phyloP scores from a whole-genome alignment of 306 rosid genomes.

The Hylodesmum podocarpum region DNA sequence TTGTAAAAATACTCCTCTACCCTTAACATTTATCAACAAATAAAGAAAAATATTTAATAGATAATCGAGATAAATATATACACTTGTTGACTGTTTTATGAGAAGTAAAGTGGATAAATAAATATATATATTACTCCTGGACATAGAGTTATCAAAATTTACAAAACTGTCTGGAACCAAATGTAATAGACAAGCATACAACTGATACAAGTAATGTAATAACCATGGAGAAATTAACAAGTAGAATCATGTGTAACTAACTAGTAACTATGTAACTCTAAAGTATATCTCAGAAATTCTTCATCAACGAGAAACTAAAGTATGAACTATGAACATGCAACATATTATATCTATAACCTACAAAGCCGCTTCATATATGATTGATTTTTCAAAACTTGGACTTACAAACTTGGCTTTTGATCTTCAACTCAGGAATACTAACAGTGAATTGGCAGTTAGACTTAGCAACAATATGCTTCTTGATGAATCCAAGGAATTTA shows the following conservation, averaged over 20 bases:
- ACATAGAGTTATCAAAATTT: conserved; percentile 7
- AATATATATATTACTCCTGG: too few relatives aligned
- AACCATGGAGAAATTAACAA: not conserved
- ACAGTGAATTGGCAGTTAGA: conserved; percentile 51
- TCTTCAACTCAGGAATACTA: conserved; percentile 39
- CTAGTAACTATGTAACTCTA: not conserved
- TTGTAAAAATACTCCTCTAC: too few relatives aligned
- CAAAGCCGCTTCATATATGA: not conserved
- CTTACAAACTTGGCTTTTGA: conserved; percentile 54
- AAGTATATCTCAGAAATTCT: not conserved
- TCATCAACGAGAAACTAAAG: not conserved
- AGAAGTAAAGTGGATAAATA: too few relatives aligned
- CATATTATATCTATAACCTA: not conserved
- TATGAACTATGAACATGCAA: not conserved
- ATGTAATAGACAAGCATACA: not conserved
- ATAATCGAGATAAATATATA: too few relatives aligned
- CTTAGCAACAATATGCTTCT: conserved; percentile 46
- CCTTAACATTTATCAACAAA: too few relatives aligned
- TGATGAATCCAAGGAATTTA: conserved; percentile 55
- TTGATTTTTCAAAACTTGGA: conserved; percentile 55
- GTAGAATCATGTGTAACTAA: not conserved
- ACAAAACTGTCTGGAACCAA: conserved; percentile 20
- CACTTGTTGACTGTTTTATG: too few relatives aligned
- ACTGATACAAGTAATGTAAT: not conserved
- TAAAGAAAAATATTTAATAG: too few relatives aligned